Evolutionary conservation across 306 rosid genomes (phyloP).

Genomic region (Heteromeles arbutifolia): DNA sequence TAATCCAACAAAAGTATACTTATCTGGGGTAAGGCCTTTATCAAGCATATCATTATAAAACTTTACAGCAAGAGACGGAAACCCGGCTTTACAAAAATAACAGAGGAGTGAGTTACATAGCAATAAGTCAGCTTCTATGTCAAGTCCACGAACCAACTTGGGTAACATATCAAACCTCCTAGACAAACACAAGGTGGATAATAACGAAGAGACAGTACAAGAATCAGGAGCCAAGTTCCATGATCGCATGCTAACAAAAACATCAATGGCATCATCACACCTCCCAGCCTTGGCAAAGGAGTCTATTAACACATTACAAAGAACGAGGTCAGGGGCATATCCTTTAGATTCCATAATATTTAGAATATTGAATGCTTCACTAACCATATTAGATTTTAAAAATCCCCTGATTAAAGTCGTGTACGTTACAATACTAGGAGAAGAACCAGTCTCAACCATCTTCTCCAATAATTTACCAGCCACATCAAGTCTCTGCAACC

Average conservation of each 20-base stretch:
- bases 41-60: slow-evolving; percentile 39
- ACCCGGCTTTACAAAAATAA: slow-evolving; percentile 35
- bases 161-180: slow-evolving; percentile 40
- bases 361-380: slow-evolving; percentile 34
- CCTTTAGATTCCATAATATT: slow-evolving; percentile 34
- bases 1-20: slow-evolving; percentile 52
- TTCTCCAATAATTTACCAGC: slow-evolving; percentile 33
- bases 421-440: slow-evolving; percentile 49
- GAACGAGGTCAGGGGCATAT: slow-evolving; percentile 36
- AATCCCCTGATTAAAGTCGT: slow-evolving; percentile 54
- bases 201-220: slow-evolving; percentile 35
- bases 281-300: slow-evolving; percentile 48
- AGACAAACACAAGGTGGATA: slow-evolving; percentile 31
- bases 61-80: slow-evolving; percentile 33
- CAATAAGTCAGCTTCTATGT: slow-evolving; percentile 42
- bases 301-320: slow-evolving; percentile 54
- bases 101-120: slow-evolving; percentile 52
- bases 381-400: slow-evolving; percentile 35
- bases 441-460: slow-evolving; percentile 36
- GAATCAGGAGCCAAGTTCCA: slow-evolving; percentile 44
- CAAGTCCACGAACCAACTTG: slow-evolving; percentile 23
- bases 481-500: slow-evolving; percentile 25
- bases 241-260: slow-evolving; percentile 20
- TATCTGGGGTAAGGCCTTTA: slow-evolving; percentile 47
- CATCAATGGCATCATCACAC: slow-evolving; percentile 38